phyloP scores from a whole-genome alignment of 2,329 filamentous ascomycete species.

The Fusarium buharicum region DNA sequence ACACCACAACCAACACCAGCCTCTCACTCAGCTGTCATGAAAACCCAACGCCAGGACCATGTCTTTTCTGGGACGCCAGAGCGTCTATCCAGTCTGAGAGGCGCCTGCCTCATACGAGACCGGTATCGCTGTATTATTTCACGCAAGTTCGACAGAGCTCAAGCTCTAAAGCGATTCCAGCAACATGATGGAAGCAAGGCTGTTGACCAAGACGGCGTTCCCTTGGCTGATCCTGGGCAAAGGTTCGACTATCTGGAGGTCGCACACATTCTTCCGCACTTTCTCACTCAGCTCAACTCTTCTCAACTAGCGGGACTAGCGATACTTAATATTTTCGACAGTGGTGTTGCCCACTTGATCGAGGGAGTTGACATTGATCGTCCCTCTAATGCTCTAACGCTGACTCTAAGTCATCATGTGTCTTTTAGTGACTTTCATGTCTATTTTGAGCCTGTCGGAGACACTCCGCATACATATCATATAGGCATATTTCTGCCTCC shows the following conservation, averaged over 20 bases:
- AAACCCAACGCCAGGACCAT: constrained; percentile 7
- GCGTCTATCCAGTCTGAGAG: constrained; percentile 6
- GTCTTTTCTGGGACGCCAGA: constrained; percentile 17
- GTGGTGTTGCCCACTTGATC: constrained; percentile 49
- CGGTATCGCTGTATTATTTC: constrained; percentile 24
- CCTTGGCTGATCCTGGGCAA: neutral
- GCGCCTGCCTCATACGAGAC: constrained; percentile 18
- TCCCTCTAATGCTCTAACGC: constrained; percentile 50
- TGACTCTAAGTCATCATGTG: constrained; percentile 31
- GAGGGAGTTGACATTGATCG: constrained; percentile 54
- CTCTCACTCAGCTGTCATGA: constrained; percentile 17
- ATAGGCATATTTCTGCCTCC: constrained; percentile 31
- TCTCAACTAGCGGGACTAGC: constrained; percentile 45
- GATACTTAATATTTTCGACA: constrained; percentile 57
- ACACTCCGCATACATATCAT: constrained; percentile 47
- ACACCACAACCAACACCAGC: constrained; percentile 19
- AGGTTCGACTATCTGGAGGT: constrained; percentile 12
- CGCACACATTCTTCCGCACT: constrained; percentile 21
- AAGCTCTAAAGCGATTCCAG: constrained; percentile 8
- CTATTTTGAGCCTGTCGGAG: constrained; percentile 32
- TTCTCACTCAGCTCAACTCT: constrained; percentile 2
- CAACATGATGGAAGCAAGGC: neutral
- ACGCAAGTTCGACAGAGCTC: constrained; percentile 8
- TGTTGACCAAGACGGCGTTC: constrained; percentile 5
- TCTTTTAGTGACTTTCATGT: constrained; percentile 39